Conservation (phyloP, 139 green algal genomes). For the Closterium sp. region DNA sequence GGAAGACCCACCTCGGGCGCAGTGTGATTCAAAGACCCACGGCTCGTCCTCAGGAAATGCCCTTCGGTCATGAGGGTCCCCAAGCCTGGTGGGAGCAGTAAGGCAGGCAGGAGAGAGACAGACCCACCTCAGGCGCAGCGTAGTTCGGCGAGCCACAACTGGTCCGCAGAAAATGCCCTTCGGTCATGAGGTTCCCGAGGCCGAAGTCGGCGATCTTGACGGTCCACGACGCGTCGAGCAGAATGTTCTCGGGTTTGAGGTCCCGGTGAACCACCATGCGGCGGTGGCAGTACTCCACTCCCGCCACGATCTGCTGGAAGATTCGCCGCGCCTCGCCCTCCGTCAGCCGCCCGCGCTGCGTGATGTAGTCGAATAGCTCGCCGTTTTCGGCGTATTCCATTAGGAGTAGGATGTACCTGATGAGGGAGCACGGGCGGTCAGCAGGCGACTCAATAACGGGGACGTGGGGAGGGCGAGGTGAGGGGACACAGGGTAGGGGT, state of each 20-base stretch:
- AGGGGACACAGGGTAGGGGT: background rate
- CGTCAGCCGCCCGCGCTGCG: conserved; percentile 92
- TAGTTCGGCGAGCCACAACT: conserved; percentile 97
- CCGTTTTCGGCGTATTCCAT: conserved; percentile 67
- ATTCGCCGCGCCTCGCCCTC: conserved; percentile 96
- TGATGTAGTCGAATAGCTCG: conserved; percentile 99
- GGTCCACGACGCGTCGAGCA: conserved; percentile 81
- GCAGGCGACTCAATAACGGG: background rate
- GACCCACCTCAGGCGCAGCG: conserved; percentile 83
- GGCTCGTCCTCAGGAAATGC: background rate
- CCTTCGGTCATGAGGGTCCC: background rate
- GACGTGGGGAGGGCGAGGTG: background rate
- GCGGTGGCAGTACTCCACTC: conserved; percentile 93
- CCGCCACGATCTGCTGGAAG: conserved; percentile 92
- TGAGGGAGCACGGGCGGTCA: background rate
- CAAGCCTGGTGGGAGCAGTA: background rate
- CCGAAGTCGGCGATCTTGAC: conserved; percentile 98
- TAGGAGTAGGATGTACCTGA: conserved; percentile 46
- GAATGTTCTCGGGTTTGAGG: conserved; percentile 96
- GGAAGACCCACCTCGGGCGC: background rate
- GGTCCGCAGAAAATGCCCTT: conserved; percentile 98
- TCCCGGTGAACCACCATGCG: conserved; percentile 90
- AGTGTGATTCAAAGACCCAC: background rate
- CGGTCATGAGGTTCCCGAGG: conserved; percentile 94
- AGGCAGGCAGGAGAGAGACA: too few relatives aligned